phyloP scores from a whole-genome alignment of 805 yeast genomes.

The Candida arabinofermentans region DNA sequence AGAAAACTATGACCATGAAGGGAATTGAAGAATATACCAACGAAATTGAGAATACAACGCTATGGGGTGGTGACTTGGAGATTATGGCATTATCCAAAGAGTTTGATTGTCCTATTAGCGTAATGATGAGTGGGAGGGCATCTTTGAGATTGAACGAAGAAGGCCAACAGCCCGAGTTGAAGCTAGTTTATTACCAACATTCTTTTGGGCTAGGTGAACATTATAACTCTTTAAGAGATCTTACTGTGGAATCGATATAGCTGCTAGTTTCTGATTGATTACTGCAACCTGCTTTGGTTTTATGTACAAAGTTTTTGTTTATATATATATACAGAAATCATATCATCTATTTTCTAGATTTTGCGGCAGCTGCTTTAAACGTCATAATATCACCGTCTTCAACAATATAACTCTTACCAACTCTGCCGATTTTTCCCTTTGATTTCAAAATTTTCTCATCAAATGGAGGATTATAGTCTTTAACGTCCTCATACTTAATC shows the following conservation, averaged over 20 bases:
- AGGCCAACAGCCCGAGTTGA: constrained; percentile 50
- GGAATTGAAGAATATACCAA: constrained; percentile 66
- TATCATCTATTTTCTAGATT: constrained; percentile 10
- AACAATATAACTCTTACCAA: constrained; percentile 93
- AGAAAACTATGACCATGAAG: constrained; percentile 56
- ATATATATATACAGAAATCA: background rate
- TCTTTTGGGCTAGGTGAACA: constrained; percentile 92
- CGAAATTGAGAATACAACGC: constrained; percentile 68
- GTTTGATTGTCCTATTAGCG: constrained; percentile 70
- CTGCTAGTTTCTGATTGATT: background rate
- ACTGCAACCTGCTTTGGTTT: background rate
- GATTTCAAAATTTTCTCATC: constrained; percentile 83
- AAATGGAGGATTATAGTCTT: constrained; percentile 51
- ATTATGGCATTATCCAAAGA: constrained; percentile 72
- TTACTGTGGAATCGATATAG: constrained; percentile 1
- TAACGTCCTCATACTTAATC: constrained; percentile 76
- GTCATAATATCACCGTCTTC: constrained; percentile 93
- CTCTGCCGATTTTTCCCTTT: constrained; percentile 82
- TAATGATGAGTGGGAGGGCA: constrained; percentile 74
- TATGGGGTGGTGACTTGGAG: constrained; percentile 98
- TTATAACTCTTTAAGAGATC: constrained; percentile 65
- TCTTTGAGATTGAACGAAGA: constrained; percentile 59
- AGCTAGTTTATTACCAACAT: constrained; percentile 79
- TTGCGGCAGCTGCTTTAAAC: constrained; percentile 79
- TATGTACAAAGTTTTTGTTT: background rate